Percentiles rank a stretch among this genome's conserved stretches.
Evolutionary conservation across 2,329 filamentous ascomycete species (phyloP).

Genomic region (Fusarium camptoceras): DNA sequence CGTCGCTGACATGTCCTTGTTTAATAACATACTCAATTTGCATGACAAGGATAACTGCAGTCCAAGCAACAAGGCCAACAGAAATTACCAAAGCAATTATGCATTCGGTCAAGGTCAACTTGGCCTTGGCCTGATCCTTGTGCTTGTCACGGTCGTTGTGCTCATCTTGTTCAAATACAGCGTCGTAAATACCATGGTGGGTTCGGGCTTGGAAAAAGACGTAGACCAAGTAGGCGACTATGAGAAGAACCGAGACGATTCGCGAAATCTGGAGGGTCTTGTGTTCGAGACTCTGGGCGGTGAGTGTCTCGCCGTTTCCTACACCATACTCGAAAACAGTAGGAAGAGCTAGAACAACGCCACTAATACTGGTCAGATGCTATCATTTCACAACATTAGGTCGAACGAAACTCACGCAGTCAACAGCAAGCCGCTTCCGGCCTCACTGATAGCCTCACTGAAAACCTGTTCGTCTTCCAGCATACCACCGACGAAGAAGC

Average conservation of each 20-base stretch:
- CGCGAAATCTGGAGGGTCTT: slow-evolving; percentile 76
- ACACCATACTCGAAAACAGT: slow-evolving; percentile 68
- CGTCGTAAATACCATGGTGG: slow-evolving; percentile 81
- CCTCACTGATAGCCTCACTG: slow-evolving; percentile 80
- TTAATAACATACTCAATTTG: slow-evolving; percentile 73
- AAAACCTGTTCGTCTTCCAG: slow-evolving; percentile 76
- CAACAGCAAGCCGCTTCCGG: slow-evolving; percentile 79
- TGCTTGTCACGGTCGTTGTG: slow-evolving; percentile 72
- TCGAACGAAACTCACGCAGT: slow-evolving; percentile 72
- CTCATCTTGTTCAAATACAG: slow-evolving; percentile 78
- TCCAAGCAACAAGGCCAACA: slow-evolving; percentile 76
- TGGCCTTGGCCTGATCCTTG: slow-evolving; percentile 69
- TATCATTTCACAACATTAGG: not conserved
- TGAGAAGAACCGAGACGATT: slow-evolving; percentile 75
- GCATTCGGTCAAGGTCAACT: slow-evolving; percentile 81
- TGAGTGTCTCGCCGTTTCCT: slow-evolving; percentile 40
- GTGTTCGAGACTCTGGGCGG: slow-evolving; percentile 55
- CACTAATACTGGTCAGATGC: slow-evolving; percentile 51
- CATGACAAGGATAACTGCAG: slow-evolving; percentile 78
- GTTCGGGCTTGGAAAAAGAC: slow-evolving; percentile 80
- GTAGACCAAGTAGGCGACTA: slow-evolving; percentile 75
- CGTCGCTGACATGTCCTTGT: slow-evolving; percentile 59
- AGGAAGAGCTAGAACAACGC: slow-evolving; percentile 57
- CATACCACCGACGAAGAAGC: slow-evolving; percentile 82
- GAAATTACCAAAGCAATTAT: slow-evolving; percentile 72